These are phyloP conservation scores for Candida pseudofarinosa DNA, from an alignment of 805 yeast species.

Conservation along the genomic window DNA sequence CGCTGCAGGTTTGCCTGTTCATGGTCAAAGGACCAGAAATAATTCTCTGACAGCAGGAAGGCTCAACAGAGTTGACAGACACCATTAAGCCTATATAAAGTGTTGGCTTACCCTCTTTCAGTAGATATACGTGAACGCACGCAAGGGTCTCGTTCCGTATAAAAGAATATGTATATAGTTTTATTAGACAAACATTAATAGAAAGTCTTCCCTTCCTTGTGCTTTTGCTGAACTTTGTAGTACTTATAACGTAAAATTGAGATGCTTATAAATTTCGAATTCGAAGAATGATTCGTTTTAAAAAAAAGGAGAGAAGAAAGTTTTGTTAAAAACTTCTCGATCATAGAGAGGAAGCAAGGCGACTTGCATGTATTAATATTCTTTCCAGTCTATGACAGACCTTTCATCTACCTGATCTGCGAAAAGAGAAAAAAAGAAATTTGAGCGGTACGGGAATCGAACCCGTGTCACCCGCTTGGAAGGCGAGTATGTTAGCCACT, in stretches of 20 bases:
- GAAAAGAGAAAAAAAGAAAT: constrained; percentile 27
- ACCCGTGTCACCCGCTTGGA: constrained; percentile 94
- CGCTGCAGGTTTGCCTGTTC: constrained; percentile 59
- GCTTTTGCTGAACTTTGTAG: too few relatives aligned
- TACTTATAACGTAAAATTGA: too few relatives aligned
- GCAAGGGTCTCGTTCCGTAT: background rate
- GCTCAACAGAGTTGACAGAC: constrained; percentile 73
- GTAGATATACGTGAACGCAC: background rate
- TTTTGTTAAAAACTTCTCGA: too few relatives aligned
- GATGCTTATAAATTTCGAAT: too few relatives aligned
- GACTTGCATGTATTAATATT: too few relatives aligned
- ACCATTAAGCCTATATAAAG: background rate
- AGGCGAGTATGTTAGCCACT: constrained; percentile 91
- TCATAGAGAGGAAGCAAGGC: too few relatives aligned
- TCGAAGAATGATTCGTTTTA: too few relatives aligned
- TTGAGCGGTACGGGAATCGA: constrained; percentile 91
- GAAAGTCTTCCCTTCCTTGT: too few relatives aligned
- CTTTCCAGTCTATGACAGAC: too few relatives aligned
- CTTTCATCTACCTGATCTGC: too few relatives aligned
- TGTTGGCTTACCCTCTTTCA: background rate
- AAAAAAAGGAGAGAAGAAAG: too few relatives aligned
- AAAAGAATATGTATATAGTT: background rate
- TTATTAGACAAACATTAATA: background rate
- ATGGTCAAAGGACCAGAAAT: constrained; percentile 88
- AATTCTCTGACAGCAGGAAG: constrained; percentile 88